Conservation (phyloP, 2,329 filamentous ascomycete species). For the Davidsoniella eucalypti region DNA sequence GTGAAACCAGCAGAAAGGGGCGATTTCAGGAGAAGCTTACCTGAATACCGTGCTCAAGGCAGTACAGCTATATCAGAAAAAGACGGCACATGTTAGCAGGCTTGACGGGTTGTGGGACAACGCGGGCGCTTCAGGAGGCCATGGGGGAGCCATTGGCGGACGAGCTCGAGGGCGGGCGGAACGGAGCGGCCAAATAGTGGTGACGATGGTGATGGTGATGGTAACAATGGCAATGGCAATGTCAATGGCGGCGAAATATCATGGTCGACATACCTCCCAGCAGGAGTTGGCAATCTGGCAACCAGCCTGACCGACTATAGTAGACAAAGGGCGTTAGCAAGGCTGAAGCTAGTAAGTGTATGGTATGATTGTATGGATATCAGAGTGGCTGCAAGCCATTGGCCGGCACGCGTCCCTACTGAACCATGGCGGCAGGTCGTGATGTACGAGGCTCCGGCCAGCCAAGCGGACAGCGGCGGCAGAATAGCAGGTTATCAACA, state of each 20-base stretch:
- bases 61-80: slow-evolving; percentile 62
- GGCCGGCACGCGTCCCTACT: not conserved
- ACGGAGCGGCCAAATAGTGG: not conserved
- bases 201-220: not conserved
- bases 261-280: slow-evolving; percentile 74
- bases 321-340: slow-evolving; percentile 18
- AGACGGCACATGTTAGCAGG: slow-evolving; percentile 1
- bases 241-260: not conserved
- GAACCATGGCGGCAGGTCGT: too few species aligned
- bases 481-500: not conserved
- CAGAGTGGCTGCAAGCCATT: not conserved
- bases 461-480: not conserved
- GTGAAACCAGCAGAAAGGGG: not conserved
- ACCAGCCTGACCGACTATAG: slow-evolving; percentile 93
- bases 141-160: not conserved
- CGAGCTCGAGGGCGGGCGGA: too few species aligned
- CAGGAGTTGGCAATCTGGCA: slow-evolving; percentile 99
- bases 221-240: too few species aligned
- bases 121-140: not conserved
- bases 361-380: not conserved
- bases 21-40: slow-evolving; percentile 36
- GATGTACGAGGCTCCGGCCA: not conserved
- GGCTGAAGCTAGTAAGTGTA: not conserved
- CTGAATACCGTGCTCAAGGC: slow-evolving; percentile 98
- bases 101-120: not conserved